These are phyloP conservation scores for Emergomyces pasteurianus DNA, from an alignment of 2,329 filamentous ascomycete species.

Conservation along the genomic window DNA sequence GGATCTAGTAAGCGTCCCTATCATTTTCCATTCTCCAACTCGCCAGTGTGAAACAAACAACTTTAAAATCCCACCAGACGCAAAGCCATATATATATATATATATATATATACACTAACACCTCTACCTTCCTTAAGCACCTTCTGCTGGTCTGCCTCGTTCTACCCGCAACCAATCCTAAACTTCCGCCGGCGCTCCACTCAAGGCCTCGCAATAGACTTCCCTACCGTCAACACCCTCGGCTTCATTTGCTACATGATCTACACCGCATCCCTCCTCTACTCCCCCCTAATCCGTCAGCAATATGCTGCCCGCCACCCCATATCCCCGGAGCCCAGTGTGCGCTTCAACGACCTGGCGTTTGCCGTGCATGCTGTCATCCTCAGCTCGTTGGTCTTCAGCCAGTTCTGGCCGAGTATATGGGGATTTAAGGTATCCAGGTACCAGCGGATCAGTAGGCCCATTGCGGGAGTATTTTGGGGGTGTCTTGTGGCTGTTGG, in stretches of 20 bases:
- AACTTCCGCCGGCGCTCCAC: slow-evolving; percentile 70
- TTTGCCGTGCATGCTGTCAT: slow-evolving; percentile 75
- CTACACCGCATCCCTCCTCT: slow-evolving; percentile 66
- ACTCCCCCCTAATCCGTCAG: slow-evolving; percentile 59
- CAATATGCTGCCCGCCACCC: slow-evolving; percentile 78
- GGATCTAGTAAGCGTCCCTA: too few relatives aligned
- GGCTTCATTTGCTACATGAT: slow-evolving; percentile 57
- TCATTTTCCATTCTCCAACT: not conserved
- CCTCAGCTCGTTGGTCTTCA: slow-evolving; percentile 59
- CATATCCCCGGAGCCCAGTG: slow-evolving; percentile 62
- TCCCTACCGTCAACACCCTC: slow-evolving; percentile 58
- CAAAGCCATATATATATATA: not conserved
- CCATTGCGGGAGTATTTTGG: slow-evolving; percentile 57
- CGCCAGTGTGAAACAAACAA: not conserved
- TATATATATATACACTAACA: too few relatives aligned
- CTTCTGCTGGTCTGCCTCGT: slow-evolving; percentile 70
- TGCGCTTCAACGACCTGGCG: slow-evolving; percentile 77
- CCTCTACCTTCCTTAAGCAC: slow-evolving; percentile 31
- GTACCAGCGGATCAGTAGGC: slow-evolving; percentile 43
- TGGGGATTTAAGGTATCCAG: slow-evolving; percentile 63
- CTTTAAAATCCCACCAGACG: not conserved
- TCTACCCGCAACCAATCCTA: slow-evolving; percentile 80
- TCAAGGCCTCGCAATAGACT: slow-evolving; percentile 75
- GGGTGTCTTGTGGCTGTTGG: slow-evolving; percentile 47
- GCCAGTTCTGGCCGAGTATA: slow-evolving; percentile 58